These are phyloP conservation scores for Neocallimastix lanati DNA, from an alignment of 192 early-diverging fungal species.

Conservation along the genomic window DNA sequence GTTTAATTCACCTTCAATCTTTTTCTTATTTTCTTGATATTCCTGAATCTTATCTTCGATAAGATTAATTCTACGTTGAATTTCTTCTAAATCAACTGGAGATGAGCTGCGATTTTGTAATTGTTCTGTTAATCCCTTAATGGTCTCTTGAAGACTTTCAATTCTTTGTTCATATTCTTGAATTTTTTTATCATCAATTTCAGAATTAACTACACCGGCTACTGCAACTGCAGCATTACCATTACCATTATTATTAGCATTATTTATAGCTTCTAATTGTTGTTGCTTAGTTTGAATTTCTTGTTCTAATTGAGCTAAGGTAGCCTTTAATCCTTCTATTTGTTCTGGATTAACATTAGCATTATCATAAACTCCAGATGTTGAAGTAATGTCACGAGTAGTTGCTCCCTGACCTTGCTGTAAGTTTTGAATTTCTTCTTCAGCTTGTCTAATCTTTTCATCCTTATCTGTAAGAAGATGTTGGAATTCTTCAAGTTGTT, in stretches of 20 bases:
- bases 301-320: neutral
- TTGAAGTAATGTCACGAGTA: too few species aligned
- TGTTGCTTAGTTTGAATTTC: neutral
- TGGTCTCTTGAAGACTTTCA: neutral
- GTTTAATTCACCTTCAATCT: neutral
- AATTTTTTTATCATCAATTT: neutral
- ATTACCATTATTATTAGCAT: neutral
- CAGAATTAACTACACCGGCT: neutral
- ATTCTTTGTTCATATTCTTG: neutral
- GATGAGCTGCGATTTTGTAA: neutral
- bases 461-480: neutral
- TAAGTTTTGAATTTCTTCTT: neutral
- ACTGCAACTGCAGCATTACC: too few species aligned
- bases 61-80: neutral
- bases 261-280: neutral
- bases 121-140: neutral
- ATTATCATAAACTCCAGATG: too few species aligned
- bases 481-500: neutral
- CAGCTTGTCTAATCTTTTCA: too few species aligned
- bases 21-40: neutral
- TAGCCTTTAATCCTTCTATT: neutral
- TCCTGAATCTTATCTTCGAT: neutral
- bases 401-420: neutral
- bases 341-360: neutral
- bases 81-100: neutral